Evolutionary conservation across 2,329 filamentous ascomycete genomes (phyloP).

Genomic region (Penicillium sp.): DNA sequence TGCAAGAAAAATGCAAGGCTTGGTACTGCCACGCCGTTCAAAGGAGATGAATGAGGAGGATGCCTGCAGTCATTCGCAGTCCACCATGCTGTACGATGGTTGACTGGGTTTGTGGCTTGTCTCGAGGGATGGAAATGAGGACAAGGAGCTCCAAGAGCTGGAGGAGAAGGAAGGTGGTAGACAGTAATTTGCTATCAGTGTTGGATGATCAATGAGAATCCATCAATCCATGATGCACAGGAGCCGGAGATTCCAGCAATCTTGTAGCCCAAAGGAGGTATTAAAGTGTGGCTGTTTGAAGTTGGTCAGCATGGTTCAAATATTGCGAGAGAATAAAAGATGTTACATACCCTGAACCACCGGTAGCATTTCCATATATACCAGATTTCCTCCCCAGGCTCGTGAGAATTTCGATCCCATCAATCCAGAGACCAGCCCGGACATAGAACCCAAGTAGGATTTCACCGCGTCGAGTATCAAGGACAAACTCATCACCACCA

Average conservation of each 20-base stretch:
- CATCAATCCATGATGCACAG: slow-evolving; percentile 77
- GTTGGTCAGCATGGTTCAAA: slow-evolving; percentile 10
- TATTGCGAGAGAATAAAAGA: slow-evolving; percentile 1
- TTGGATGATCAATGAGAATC: slow-evolving; percentile 77
- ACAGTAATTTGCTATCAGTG: slow-evolving; percentile 48
- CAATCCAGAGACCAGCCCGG: slow-evolving; percentile 75
- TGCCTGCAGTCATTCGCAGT: not conserved
- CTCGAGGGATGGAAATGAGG: not conserved
- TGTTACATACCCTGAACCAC: slow-evolving; percentile 74
- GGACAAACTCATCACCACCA: slow-evolving; percentile 70
- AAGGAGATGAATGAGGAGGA: not conserved
- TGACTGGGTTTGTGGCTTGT: not conserved
- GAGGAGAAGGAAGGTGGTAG: not conserved
- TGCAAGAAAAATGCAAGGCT: slow-evolving; percentile 4
- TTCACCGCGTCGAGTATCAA: slow-evolving; percentile 82
- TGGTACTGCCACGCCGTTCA: not conserved
- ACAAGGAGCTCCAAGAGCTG: not conserved
- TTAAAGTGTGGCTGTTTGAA: slow-evolving; percentile 70
- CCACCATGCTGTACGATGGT: not conserved
- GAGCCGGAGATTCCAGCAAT: slow-evolving; percentile 86
- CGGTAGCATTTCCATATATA: slow-evolving; percentile 76
- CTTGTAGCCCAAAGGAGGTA: slow-evolving; percentile 84
- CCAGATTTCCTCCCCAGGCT: slow-evolving; percentile 83
- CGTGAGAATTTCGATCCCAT: slow-evolving; percentile 86
- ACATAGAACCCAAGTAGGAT: slow-evolving; percentile 83